Percentiles rank a stretch among this genome's conserved stretches.
Conservation (phyloP, 768 basidiomycete species). For the Pisolithus albus region DNA sequence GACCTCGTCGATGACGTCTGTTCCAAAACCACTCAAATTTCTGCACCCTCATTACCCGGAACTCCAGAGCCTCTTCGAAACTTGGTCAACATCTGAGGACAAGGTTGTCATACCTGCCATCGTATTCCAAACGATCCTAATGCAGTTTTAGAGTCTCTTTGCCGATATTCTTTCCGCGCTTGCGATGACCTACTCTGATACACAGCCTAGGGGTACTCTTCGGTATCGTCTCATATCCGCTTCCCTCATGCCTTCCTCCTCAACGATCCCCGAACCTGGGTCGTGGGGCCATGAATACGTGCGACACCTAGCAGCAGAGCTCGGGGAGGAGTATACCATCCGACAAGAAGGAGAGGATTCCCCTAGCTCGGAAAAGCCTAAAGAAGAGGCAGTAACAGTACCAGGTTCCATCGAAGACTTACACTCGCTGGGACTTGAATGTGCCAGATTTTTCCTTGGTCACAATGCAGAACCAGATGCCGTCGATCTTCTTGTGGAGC, state of each 20-base stretch:
- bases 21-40: constrained; percentile 98
- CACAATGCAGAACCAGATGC: constrained; percentile 99
- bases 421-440: constrained; percentile 67
- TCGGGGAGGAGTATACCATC: constrained; percentile 83
- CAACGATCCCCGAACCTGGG: constrained; percentile 81
- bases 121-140: background rate
- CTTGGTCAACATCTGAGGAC: constrained; percentile 72
- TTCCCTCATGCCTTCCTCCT: constrained; percentile 54
- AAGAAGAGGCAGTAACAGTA: constrained; percentile 28
- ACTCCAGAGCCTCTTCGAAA: constrained; percentile 75
- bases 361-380: constrained; percentile 20
- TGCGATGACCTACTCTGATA: constrained; percentile 99
- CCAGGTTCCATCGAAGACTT: constrained; percentile 67
- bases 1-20: constrained; percentile 98
- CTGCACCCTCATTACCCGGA: constrained; percentile 89
- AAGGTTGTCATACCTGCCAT: constrained; percentile 41
- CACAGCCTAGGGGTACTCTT: constrained; percentile 91
- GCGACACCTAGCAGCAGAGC: constrained; percentile 91
- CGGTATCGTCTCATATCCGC: constrained; percentile 84
- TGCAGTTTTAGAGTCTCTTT: constrained; percentile 65
- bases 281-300: constrained; percentile 99
- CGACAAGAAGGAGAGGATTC: constrained; percentile 52
- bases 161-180: constrained; percentile 97
- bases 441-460: constrained; percentile 80
- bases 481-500: constrained; percentile 88